A percentile compares a stretch with the other conserved stretches of the same genome.
These are phyloP conservation scores for Boletus eberwhitei DNA, from an alignment of 768 basidiomycete species.

Conservation along the genomic window DNA sequence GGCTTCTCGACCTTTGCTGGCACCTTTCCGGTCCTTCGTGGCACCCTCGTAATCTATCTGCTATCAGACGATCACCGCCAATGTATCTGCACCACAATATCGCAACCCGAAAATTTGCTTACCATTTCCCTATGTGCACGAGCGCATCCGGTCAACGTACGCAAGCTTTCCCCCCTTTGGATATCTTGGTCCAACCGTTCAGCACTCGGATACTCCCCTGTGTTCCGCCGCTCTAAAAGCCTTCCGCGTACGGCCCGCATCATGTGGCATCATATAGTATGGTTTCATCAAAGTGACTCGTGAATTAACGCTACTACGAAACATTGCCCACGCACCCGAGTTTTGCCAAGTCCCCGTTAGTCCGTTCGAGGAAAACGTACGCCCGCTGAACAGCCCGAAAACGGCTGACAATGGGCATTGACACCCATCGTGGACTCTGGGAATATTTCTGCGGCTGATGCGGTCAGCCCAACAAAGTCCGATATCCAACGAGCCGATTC, in stretches of 20 bases:
- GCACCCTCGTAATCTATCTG: slow-evolving; percentile 20
- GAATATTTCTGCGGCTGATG: slow-evolving; percentile 21
- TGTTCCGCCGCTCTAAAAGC: slow-evolving; percentile 23
- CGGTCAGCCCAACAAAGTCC: slow-evolving; percentile 22
- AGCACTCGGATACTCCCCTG: slow-evolving; percentile 14
- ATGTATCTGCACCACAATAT: slow-evolving; percentile 11
- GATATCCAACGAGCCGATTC: slow-evolving; percentile 10
- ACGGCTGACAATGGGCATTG: slow-evolving; percentile 1
- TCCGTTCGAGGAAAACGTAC: slow-evolving; percentile 7
- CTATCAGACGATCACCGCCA: slow-evolving; percentile 24
- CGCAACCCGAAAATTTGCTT: slow-evolving; percentile 9
- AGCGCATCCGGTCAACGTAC: slow-evolving; percentile 17
- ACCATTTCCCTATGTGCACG: slow-evolving; percentile 16
- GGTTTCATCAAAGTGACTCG: slow-evolving; percentile 9
- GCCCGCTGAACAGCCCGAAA: slow-evolving; percentile 3
- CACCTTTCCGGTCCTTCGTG: slow-evolving; percentile 27
- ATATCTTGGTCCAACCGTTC: slow-evolving; percentile 8
- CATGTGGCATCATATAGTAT: slow-evolving; percentile 10
- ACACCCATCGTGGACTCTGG: slow-evolving; percentile 15
- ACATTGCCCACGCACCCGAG: slow-evolving; percentile 8
- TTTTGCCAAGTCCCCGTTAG: slow-evolving; percentile 19
- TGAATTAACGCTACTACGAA: slow-evolving; percentile 16
- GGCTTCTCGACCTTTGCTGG: slow-evolving; percentile 26
- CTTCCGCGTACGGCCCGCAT: slow-evolving; percentile 22
- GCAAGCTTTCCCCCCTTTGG: slow-evolving; percentile 23